phyloP scores from a whole-genome alignment of 306 rosid species.

The Medicago truncatula region DNA sequence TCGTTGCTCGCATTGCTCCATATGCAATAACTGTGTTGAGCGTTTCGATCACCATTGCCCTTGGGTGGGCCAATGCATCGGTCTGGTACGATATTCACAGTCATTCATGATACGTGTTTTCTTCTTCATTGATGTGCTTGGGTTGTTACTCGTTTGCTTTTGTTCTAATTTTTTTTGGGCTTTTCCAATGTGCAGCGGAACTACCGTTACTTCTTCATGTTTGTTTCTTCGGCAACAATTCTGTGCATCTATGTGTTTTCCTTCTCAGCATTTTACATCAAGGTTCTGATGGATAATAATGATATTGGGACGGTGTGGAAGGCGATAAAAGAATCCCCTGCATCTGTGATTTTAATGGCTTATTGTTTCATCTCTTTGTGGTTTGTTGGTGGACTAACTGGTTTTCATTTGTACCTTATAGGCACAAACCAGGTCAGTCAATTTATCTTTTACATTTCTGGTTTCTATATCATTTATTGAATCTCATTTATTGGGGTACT shows the following conservation, averaged over 20 bases:
- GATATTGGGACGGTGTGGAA: constrained; percentile 72
- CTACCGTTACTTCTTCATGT: constrained; percentile 86
- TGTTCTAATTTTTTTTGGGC: constrained; percentile 33
- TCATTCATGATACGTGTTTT: constrained; percentile 18
- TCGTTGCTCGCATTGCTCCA: constrained; percentile 96
- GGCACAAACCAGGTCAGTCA: constrained; percentile 86
- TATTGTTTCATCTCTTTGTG: constrained; percentile 84
- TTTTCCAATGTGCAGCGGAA: constrained; percentile 71
- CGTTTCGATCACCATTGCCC: constrained; percentile 98
- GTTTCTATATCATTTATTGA: constrained; percentile 36
- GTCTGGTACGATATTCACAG: constrained; percentile 68
- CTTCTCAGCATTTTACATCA: constrained; percentile 81
- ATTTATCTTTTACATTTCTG: constrained; percentile 36
- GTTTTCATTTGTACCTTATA: constrained; percentile 88
- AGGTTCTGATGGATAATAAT: constrained; percentile 73
- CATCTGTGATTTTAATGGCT: constrained; percentile 81
- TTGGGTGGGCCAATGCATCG: constrained; percentile 99
- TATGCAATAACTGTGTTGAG: constrained; percentile 96
- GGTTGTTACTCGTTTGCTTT: constrained; percentile 36
- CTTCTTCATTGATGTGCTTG: constrained; percentile 32
- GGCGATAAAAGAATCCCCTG: constrained; percentile 91
- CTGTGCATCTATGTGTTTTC: constrained; percentile 87
- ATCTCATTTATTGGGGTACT: constrained; percentile 5
- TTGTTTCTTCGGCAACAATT: constrained; percentile 88
- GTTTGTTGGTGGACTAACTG: constrained; percentile 97